Evolutionary conservation across 2,329 filamentous ascomycete genomes (phyloP), one percentile per base, ranked within the genome.

Genomic region (Annulohypoxylon truncatum): DNA sequence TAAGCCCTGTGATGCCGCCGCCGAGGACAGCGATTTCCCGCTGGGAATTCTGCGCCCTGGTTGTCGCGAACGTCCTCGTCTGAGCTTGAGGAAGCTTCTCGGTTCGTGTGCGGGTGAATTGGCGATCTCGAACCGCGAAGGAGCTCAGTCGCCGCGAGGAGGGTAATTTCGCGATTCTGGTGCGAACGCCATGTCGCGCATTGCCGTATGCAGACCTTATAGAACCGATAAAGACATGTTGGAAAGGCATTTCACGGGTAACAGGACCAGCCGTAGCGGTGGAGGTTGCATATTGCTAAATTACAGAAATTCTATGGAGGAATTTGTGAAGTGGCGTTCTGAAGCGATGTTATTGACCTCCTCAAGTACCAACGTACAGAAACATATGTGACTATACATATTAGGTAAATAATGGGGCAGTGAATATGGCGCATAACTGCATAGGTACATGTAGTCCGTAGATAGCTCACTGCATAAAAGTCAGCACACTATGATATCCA

Each of bases 1-100:
- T 87, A 50, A 97, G 85, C 53, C 94, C 94, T 1, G 93, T 96
- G 76, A 97, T 89, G 40, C 94, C 94, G 65, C 90, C 93, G 55
- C 94, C 94, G 28, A 96, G 79, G 54, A 96, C 84, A 22, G 91
- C 92, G 59, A 93, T 81, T 18, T 79, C 71, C 60, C 78, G 72
- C 8, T 62, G 71, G 51, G 18, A 28, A 61, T 57, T 58, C 24
- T 12, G 15, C 38, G 35, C 47, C 20, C 26, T 12, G 8, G 35
- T 47, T 9, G 72, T 74, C 6, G 73, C 69, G 35, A 68, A 75
- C 1, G 62, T 13, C 38, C 54, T 69, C 50, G 44, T 51, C n/a
- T 26, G 61, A 28, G 46, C 29, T 46, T 24, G 53, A 0, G 42
- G 44, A 29, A 46, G 12, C 29, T 47, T 55, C 6, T 35, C 31